Conservation (phyloP, 2,329 filamentous ascomycete species). For the Hawksworthiomyces lignivorus region DNA sequence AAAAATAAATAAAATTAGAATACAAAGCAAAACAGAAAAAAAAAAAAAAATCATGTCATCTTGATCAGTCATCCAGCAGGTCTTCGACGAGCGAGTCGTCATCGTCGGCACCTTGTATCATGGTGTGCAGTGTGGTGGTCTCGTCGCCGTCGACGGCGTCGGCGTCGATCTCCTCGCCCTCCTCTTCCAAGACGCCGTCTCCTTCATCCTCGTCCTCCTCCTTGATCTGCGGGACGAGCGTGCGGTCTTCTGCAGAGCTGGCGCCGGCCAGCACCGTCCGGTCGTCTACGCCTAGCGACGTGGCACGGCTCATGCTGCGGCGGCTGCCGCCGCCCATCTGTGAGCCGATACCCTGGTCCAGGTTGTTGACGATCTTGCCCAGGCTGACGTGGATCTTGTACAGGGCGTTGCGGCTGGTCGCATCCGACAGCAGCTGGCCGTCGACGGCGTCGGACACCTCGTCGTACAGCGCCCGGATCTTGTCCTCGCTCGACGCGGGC, state of each 20-base stretch:
- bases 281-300: slow-evolving; percentile 29
- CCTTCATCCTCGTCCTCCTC: slow-evolving; percentile 38
- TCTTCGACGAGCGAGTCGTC: slow-evolving; percentile 12
- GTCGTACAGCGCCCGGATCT: slow-evolving; percentile 49
- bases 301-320: slow-evolving; percentile 35
- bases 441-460: slow-evolving; percentile 57
- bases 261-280: slow-evolving; percentile 14
- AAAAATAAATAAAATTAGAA: slow-evolving; percentile 2
- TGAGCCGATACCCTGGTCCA: slow-evolving; percentile 33
- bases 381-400: slow-evolving; percentile 62
- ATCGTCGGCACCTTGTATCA: slow-evolving; percentile 4
- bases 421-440: slow-evolving; percentile 50
- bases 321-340: slow-evolving; percentile 17
- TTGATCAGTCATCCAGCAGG: slow-evolving; percentile 6
- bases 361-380: slow-evolving; percentile 58
- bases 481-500: slow-evolving; percentile 53
- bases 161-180: slow-evolving; percentile 10
- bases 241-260: slow-evolving; percentile 32
- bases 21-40: slow-evolving; percentile 1
- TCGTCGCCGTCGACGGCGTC: slow-evolving; percentile 25
- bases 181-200: slow-evolving; percentile 14
- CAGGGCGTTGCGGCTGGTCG: slow-evolving; percentile 54
- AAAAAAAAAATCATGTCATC: not conserved
- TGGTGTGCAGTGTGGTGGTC: slow-evolving; percentile 21
- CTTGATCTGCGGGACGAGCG: slow-evolving; percentile 38